phyloP scores from a whole-genome alignment of 2,329 filamentous ascomycete species.

The Ophiostoma fasciatum region DNA sequence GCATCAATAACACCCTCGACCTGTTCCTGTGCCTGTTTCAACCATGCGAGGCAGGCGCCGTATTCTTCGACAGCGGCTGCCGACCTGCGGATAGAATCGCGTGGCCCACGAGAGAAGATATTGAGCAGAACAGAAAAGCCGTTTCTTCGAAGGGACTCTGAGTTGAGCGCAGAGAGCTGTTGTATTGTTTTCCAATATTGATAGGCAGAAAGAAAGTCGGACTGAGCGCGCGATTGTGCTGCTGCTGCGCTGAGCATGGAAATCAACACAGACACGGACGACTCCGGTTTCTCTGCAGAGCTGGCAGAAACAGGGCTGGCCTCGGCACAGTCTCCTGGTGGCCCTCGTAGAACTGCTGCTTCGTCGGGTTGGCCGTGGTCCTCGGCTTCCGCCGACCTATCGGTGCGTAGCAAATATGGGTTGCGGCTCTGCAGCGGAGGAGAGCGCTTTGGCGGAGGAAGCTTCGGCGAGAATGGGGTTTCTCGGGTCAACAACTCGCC shows the following conservation, averaged over 20 bases:
- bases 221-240: constrained; percentile 59
- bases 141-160: constrained; percentile 46
- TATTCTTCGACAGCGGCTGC: constrained; percentile 63
- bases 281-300: too few species aligned
- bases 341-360: too few species aligned
- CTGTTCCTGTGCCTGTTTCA: constrained; percentile 68
- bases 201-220: constrained; percentile 72
- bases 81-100: constrained; percentile 54
- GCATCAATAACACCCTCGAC: constrained; percentile 59
- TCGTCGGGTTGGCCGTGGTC: too few species aligned
- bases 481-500: constrained; percentile 40
- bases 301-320: too few species aligned
- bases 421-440: constrained; percentile 34
- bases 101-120: constrained; percentile 57
- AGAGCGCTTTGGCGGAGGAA: background rate
- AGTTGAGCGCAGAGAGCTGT: constrained; percentile 50
- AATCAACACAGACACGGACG: constrained; percentile 35
- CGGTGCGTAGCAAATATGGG: constrained; percentile 18
- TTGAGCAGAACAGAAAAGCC: constrained; percentile 58
- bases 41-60: constrained; percentile 68
- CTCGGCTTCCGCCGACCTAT: too few species aligned
- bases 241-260: constrained; percentile 66
- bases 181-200: constrained; percentile 74
- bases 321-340: too few species aligned
- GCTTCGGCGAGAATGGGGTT: constrained; percentile 23